Percentiles rank a stretch among this genome's conserved stretches.
phyloP scores from a whole-genome alignment of 2,329 filamentous ascomycete genomes.

The Fusarium torreyae region DNA sequence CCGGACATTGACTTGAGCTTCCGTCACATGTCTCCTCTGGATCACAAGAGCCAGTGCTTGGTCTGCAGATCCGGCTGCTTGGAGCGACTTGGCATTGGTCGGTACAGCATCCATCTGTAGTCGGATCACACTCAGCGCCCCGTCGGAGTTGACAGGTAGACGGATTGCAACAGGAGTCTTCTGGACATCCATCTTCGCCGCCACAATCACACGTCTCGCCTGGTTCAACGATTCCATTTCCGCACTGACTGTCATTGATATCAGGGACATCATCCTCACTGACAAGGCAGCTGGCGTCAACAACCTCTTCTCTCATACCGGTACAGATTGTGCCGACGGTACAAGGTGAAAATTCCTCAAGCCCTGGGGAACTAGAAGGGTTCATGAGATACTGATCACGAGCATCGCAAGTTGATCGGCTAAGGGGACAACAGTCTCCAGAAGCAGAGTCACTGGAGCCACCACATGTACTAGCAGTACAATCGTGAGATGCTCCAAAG shows the following conservation, averaged over 20 bases:
- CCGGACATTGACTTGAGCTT: conserved; percentile 17
- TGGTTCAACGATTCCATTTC: conserved; percentile 69
- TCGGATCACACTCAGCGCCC: conserved; percentile 28
- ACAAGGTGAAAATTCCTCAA: conserved; percentile 84
- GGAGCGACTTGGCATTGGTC: conserved; percentile 22
- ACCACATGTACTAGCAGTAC: conserved; percentile 24
- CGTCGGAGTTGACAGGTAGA: conserved; percentile 23
- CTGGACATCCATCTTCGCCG: conserved; percentile 3
- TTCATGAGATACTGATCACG: conserved; percentile 87
- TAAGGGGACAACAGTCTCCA: conserved; percentile 78
- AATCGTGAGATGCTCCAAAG: conserved; percentile 41
- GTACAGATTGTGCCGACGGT: conserved; percentile 89
- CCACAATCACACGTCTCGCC: conserved; percentile 36
- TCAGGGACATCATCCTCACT: conserved; percentile 80
- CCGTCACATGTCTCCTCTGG: conserved; percentile 32
- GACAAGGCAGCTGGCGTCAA: conserved; percentile 79
- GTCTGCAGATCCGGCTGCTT: conserved; percentile 16
- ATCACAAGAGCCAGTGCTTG: conserved; percentile 22
- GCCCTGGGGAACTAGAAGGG: conserved; percentile 78
- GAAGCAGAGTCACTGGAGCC: not conserved
- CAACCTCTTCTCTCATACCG: conserved; percentile 79
- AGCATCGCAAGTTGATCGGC: conserved; percentile 75
- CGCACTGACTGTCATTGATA: conserved; percentile 83
- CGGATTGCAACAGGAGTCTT: conserved; percentile 29
- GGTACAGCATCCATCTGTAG: conserved; percentile 24